Conservation (phyloP, 352 stramenopile species). For the Pythium aquatile region DNA sequence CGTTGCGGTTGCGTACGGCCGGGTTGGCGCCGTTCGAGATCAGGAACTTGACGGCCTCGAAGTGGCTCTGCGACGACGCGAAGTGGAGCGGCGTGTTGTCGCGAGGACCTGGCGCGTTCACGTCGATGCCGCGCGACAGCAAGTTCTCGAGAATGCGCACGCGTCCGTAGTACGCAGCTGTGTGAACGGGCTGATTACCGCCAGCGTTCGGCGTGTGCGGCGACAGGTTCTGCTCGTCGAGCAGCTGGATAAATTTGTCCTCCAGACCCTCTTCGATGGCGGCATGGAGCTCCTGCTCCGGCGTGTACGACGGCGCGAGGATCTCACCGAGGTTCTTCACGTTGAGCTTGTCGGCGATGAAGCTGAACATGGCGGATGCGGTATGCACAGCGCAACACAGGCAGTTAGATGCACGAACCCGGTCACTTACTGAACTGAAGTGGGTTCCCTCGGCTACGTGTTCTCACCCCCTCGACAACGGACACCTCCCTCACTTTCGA, state of each 20-base stretch:
- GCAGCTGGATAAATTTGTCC: constrained; percentile 67
- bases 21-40: constrained; percentile 73
- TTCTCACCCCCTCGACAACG: constrained; percentile 17
- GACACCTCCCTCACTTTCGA: constrained; percentile 6
- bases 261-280: constrained; percentile 71
- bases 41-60: constrained; percentile 74
- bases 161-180: constrained; percentile 78
- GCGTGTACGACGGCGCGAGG: constrained; percentile 81
- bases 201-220: constrained; percentile 67
- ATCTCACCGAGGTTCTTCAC: constrained; percentile 88
- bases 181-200: constrained; percentile 84
- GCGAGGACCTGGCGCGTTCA: constrained; percentile 61
- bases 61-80: constrained; percentile 70
- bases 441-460: constrained; percentile 15
- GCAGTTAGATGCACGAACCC: background rate
- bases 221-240: constrained; percentile 73
- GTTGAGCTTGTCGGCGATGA: constrained; percentile 88
- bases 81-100: constrained; percentile 85
- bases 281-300: constrained; percentile 82
- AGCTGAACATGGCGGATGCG: constrained; percentile 73
- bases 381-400: too few relatives aligned
- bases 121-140: constrained; percentile 62
- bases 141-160: constrained; percentile 74
- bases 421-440: background rate
- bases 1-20: constrained; percentile 73